Evolutionary conservation across 306 rosid species (phyloP), one percentile per base, ranked within the genome.

Genomic region (Prunus davidiana): DNA sequence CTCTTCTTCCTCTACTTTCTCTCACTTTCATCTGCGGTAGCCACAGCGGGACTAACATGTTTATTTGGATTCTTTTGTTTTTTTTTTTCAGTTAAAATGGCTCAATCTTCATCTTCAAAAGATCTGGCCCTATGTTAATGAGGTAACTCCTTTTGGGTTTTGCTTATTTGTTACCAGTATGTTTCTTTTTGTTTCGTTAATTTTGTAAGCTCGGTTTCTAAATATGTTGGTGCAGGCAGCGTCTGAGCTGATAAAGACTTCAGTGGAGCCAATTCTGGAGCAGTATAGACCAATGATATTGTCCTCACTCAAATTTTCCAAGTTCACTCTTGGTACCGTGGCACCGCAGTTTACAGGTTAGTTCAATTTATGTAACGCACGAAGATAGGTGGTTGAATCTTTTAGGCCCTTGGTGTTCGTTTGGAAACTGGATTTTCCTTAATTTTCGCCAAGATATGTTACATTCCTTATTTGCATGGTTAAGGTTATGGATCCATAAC

Each of bases 41-140:
- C 43, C 9, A 7, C 9, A 38, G 43, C 9, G 43, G 43, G 60
- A 30, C 76, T 85, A 54, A 80, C 45, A 6, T 61, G 58, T 41
- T 49, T 22, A 6, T 16, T 63, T 73, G 14, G 12, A 55, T 50
- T 38, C 9, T 38, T 38, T 38, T 38, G 43, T 7, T 66, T 78
- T 38, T 38, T 9, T 7, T 66, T 78, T 84, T 63, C 93, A 89
- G 98, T 79, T 95, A 66, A 87, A 71, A 27, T 95, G 99, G 99
- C 89, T 92, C 38, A 92, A 96, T 78, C 75, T 76, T 32, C 99
- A 92, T 69, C 96, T 96, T 20, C 51, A 78, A 2, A 96, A 91
- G 98, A 88, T 96, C 89, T 92, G 99, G 99, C 97, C 99, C 22
- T 89, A 89, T 82, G 91, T 96, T 47, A 82, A 96, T 66, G 93